Evolutionary conservation across 352 stramenopile genomes (phyloP).

Genomic region (Pilasporangium apinafurcum): DNA sequence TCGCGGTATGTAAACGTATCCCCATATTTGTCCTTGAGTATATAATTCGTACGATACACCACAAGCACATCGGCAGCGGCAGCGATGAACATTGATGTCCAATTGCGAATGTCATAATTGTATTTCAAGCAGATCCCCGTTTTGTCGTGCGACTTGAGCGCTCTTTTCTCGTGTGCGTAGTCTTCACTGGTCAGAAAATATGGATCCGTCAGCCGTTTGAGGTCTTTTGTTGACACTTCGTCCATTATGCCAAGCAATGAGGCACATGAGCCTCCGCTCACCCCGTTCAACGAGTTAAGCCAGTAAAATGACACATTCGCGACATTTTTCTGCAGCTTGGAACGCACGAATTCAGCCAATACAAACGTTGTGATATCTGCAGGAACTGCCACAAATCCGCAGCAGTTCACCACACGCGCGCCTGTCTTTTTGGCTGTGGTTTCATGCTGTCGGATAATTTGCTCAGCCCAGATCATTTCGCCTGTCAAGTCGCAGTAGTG

Average conservation of each 20-base stretch:
- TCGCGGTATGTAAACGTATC: constrained; percentile 43
- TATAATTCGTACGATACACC: constrained; percentile 54
- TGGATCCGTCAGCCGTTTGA: constrained; percentile 17
- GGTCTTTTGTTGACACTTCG: constrained; percentile 2
- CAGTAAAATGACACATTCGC: constrained; percentile 26
- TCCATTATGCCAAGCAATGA: constrained; percentile 23
- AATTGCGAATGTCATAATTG: constrained; percentile 37
- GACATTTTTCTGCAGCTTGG: constrained; percentile 16
- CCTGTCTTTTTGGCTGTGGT: constrained; percentile 42
- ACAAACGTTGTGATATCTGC: constrained; percentile 66
- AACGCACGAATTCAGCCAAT: constrained; percentile 39
- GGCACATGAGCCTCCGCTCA: constrained; percentile 45
- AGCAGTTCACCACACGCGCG: constrained; percentile 74
- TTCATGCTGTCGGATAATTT: constrained; percentile 62
- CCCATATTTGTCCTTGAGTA: constrained; percentile 47
- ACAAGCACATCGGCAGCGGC: constrained; percentile 62
- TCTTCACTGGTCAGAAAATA: constrained; percentile 26
- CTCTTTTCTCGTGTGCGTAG: constrained; percentile 13
- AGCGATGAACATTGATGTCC: constrained; percentile 59
- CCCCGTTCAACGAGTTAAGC: constrained; percentile 12
- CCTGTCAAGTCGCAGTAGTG: constrained; percentile 89
- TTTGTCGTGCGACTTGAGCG: constrained; percentile 10
- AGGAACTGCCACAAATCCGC: constrained; percentile 79
- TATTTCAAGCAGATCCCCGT: constrained; percentile 28
- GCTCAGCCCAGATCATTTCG: constrained; percentile 73